phyloP scores from a whole-genome alignment of 495 filamentous ascomycete genomes.

The Cladorrhinum samala region DNA sequence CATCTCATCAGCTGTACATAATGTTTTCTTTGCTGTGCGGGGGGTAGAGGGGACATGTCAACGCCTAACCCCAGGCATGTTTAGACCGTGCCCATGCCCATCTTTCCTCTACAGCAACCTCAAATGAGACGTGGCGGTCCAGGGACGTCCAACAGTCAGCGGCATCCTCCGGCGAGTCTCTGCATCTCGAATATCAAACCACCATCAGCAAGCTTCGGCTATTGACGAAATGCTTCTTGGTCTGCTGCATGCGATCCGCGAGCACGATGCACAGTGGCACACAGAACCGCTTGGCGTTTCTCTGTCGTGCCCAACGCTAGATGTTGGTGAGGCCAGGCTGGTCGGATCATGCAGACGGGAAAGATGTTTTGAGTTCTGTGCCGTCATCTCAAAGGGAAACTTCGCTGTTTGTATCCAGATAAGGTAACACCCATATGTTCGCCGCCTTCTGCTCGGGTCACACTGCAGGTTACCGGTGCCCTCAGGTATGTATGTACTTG shows the following conservation, averaged over 20 bases:
- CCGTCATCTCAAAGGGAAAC: background rate
- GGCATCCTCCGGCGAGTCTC: background rate
- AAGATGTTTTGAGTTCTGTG: background rate
- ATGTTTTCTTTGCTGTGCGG: too few species aligned
- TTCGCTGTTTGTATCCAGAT: background rate
- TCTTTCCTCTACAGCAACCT: too few species aligned
- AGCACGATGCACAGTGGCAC: background rate
- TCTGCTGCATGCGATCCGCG: background rate
- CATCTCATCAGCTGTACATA: too few species aligned
- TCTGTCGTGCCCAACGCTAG: too few species aligned
- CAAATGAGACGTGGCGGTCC: too few species aligned
- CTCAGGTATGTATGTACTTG: background rate
- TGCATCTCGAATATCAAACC: background rate
- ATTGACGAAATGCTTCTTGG: background rate
- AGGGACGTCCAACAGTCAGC: background rate
- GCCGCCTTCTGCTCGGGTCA: background rate
- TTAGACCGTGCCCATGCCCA: background rate
- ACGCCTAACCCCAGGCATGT: too few species aligned
- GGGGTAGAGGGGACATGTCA: too few species aligned
- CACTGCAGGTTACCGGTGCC: constrained; percentile 1
- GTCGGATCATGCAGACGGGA: background rate
- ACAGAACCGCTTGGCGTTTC: background rate
- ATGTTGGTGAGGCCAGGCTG: background rate
- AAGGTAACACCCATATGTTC: too few species aligned
- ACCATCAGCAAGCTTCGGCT: background rate